Evolutionary conservation across 192 early-diverging fungal species (phyloP).

Genomic region (Anaeromyces robustus): DNA sequence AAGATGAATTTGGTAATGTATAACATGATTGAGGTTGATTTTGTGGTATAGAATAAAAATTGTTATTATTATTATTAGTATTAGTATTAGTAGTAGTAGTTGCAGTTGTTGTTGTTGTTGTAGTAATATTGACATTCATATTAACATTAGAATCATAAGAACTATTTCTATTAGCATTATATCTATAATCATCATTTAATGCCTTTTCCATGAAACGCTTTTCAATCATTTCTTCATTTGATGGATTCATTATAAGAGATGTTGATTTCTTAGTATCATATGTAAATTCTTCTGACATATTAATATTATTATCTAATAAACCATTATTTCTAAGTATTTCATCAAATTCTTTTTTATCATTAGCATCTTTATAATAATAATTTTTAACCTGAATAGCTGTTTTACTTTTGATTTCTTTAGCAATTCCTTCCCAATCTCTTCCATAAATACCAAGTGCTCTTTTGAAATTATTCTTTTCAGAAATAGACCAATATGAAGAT

Average conservation of each 20-base stretch:
- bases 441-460: conserved; percentile 44
- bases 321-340: neutral
- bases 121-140: neutral
- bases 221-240: neutral
- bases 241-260: neutral
- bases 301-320: neutral
- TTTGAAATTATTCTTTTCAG: conserved; percentile 58
- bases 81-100: neutral
- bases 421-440: conserved; percentile 60
- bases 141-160: neutral
- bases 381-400: conserved; percentile 71
- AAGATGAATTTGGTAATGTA: too few relatives aligned
- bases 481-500: conserved; percentile 80
- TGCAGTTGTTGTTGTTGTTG: too few relatives aligned
- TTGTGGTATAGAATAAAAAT: neutral
- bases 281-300: neutral
- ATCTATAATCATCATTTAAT: neutral
- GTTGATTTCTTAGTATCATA: neutral
- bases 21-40: neutral
- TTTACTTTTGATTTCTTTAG: conserved; percentile 57
- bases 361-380: conserved; percentile 38
- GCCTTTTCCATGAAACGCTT: neutral
- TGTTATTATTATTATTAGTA: neutral
- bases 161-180: neutral
- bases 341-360: neutral